Percentiles rank a stretch among this genome's conserved stretches.
Evolutionary conservation across 1,139 yeast genomes (phyloP).

Genomic region (Hyphopichia fennica): DNA sequence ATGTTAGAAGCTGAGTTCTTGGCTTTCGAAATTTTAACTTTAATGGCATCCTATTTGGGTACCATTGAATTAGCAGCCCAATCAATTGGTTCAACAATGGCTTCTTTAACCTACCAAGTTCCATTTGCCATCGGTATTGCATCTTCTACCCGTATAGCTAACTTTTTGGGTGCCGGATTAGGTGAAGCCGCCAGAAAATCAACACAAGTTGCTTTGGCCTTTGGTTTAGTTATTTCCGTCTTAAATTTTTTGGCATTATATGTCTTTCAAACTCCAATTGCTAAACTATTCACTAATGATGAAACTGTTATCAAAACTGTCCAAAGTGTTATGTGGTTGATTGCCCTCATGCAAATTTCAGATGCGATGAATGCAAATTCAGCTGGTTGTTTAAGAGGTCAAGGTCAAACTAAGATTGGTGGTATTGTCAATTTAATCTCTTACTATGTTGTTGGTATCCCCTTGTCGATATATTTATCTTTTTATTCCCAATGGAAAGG

Average conservation of each 20-base stretch:
- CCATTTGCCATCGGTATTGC: slow-evolving; percentile 66
- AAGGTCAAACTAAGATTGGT: slow-evolving; percentile 59
- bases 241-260: slow-evolving; percentile 42
- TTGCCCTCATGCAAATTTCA: slow-evolving; percentile 56
- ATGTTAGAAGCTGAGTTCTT: slow-evolving; percentile 63
- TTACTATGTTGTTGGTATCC: slow-evolving; percentile 55
- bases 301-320: slow-evolving; percentile 42
- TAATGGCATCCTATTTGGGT: slow-evolving; percentile 56
- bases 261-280: slow-evolving; percentile 37
- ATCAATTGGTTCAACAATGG: slow-evolving; percentile 57
- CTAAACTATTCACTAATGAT: slow-evolving; percentile 41
- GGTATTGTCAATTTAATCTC: slow-evolving; percentile 55
- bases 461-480: slow-evolving; percentile 48
- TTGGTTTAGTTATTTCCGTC: slow-evolving; percentile 43
- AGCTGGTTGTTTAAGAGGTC: slow-evolving; percentile 62
- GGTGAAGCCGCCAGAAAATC: slow-evolving; percentile 46
- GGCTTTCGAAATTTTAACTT: slow-evolving; percentile 57
- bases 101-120: slow-evolving; percentile 50
- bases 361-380: slow-evolving; percentile 60
- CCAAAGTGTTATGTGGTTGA: slow-evolving; percentile 47
- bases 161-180: slow-evolving; percentile 56
- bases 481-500: slow-evolving; percentile 47
- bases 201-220: slow-evolving; percentile 44
- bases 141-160: slow-evolving; percentile 58
- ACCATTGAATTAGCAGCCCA: slow-evolving; percentile 58